A percentile compares a stretch with the other conserved stretches of the same genome.
phyloP scores from a whole-genome alignment of 2,329 filamentous ascomycete genomes.

The Pseudogymnoascus sp. region DNA sequence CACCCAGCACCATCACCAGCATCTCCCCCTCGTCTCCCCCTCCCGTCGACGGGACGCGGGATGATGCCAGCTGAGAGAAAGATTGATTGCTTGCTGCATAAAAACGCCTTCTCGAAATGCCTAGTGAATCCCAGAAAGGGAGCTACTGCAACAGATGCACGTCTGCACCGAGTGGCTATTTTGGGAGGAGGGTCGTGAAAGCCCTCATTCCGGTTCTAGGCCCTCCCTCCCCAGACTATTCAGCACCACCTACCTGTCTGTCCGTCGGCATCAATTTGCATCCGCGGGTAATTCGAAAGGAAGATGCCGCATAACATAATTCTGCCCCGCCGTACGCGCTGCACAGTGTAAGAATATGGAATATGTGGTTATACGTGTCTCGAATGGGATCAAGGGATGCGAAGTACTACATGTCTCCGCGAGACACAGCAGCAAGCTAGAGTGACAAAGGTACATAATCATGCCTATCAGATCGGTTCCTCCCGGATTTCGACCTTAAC shows the following conservation, averaged over 20 bases:
- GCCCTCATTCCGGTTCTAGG: neutral
- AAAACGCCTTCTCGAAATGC: neutral
- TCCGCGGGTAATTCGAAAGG: neutral
- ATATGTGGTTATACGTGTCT: slow-evolving; percentile 3
- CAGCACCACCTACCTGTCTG: neutral
- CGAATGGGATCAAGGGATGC: neutral
- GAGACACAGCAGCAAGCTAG: neutral
- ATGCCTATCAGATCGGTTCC: neutral
- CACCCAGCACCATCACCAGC: too few species aligned
- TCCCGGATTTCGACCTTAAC: neutral
- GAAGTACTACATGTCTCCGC: neutral
- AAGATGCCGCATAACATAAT: neutral
- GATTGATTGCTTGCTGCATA: neutral
- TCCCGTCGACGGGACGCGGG: neutral
- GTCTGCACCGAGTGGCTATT: neutral
- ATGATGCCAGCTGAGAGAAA: neutral
- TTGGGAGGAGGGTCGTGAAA: neutral
- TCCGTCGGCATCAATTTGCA: neutral
- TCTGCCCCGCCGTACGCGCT: neutral
- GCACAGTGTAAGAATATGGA: neutral
- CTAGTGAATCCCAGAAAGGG: neutral
- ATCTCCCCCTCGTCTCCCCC: neutral
- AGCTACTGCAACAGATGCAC: neutral
- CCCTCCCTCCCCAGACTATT: neutral
- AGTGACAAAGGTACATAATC: neutral